Percentiles rank a stretch among this genome's conserved stretches.
phyloP scores from a whole-genome alignment of 1,284 basidiomycete species.

The Phenoliferia sp. region DNA sequence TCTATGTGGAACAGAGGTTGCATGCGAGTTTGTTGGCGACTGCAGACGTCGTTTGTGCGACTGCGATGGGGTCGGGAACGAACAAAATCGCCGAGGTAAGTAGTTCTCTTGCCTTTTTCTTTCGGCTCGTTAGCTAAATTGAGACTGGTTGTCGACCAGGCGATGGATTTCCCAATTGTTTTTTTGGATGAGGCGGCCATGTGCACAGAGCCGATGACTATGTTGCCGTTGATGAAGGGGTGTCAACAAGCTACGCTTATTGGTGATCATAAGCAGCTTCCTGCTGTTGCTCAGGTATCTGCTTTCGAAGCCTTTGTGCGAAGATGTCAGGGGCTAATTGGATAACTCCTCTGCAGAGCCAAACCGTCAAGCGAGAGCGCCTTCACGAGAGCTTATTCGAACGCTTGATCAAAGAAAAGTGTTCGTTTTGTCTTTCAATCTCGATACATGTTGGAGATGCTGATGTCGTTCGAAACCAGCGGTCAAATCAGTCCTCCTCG shows the following conservation, averaged over 20 bases:
- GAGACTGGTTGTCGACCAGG: constrained; percentile 42
- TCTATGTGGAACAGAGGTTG: constrained; percentile 38
- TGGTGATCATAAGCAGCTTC: constrained; percentile 95
- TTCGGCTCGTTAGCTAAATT: background rate
- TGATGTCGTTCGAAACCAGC: constrained; percentile 27
- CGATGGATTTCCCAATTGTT: constrained; percentile 84
- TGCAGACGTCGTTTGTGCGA: constrained; percentile 44
- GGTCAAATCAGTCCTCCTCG: constrained; percentile 79
- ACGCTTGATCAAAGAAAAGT: constrained; percentile 69
- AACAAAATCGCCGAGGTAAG: constrained; percentile 29
- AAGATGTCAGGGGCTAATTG: background rate
- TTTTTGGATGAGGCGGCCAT: constrained; percentile 93
- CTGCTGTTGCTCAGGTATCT: constrained; percentile 66
- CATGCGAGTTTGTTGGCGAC: constrained; percentile 41
- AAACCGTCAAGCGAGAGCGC: constrained; percentile 63
- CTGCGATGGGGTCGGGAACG: constrained; percentile 35
- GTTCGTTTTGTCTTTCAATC: constrained; percentile 51
- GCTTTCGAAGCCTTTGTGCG: constrained; percentile 4
- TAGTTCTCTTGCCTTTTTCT: background rate
- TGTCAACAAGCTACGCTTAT: constrained; percentile 80
- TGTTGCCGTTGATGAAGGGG: constrained; percentile 86
- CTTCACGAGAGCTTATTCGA: constrained; percentile 82
- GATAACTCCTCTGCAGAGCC: constrained; percentile 37
- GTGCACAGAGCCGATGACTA: constrained; percentile 79
- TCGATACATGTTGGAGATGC: background rate